Percentiles rank a stretch among this genome's conserved stretches.
These are phyloP conservation scores for Fusarium albidum DNA, from an alignment of 2,329 filamentous ascomycete genomes.

Conservation along the genomic window DNA sequence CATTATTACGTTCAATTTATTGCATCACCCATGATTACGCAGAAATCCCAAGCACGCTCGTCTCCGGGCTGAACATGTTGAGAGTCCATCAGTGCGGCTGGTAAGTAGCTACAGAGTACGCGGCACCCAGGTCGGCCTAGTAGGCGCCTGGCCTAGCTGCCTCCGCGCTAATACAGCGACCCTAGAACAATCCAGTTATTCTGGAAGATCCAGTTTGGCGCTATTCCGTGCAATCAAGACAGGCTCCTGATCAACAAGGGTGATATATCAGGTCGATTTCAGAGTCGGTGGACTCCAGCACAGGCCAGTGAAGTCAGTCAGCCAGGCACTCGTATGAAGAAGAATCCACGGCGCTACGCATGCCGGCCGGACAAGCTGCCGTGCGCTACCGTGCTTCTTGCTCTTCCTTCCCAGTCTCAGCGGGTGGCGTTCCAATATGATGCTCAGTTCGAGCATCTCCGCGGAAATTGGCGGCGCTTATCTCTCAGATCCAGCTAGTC, in stretches of 20 bases:
- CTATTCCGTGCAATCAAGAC: constrained; percentile 8
- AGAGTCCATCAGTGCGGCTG: not conserved
- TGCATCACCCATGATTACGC: not conserved
- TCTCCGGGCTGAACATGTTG: not conserved
- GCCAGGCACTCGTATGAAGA: not conserved
- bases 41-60: constrained; percentile 3
- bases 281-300: too few species aligned
- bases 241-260: too few species aligned
- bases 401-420: not conserved
- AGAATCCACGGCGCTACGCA: constrained; percentile 3
- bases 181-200: constrained; percentile 27
- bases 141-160: constrained; percentile 2
- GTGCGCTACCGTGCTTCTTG: not conserved
- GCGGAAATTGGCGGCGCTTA: constrained; percentile 23
- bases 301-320: too few species aligned
- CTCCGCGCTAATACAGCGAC: constrained; percentile 3
- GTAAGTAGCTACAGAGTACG: too few species aligned
- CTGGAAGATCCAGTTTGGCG: constrained; percentile 27
- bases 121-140: not conserved
- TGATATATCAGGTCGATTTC: not conserved
- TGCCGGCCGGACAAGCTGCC: not conserved
- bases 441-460: constrained; percentile 28
- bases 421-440: constrained; percentile 23
- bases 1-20: not conserved
- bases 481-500: constrained; percentile 8